Percentiles rank a stretch among this genome's conserved stretches.
Evolutionary conservation across 2,329 filamentous ascomycete genomes (phyloP).

Genomic region (Botryotinia globosa): DNA sequence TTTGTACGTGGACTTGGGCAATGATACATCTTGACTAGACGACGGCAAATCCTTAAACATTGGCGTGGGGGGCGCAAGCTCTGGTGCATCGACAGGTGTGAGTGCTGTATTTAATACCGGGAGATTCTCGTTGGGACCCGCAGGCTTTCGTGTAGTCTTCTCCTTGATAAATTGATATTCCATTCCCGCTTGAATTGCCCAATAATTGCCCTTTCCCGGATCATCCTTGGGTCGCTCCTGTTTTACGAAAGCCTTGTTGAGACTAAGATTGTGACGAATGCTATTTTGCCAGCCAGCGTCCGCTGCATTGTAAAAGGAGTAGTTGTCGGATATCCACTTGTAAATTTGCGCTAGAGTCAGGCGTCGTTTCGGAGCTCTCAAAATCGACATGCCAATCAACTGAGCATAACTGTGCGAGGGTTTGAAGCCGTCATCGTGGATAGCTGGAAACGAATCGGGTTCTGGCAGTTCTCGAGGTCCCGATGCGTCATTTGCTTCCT

Average conservation of each 20-base stretch:
- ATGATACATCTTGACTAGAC: conserved; percentile 30
- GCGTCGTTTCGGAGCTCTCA: conserved; percentile 77
- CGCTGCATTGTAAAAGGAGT: conserved; percentile 77
- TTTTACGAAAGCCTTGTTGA: conserved; percentile 96
- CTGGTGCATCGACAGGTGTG: conserved; percentile 28
- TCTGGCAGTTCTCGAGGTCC: conserved; percentile 39
- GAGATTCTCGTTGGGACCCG: conserved; percentile 53
- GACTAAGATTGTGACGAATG: conserved; percentile 93
- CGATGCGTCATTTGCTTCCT: conserved; percentile 51
- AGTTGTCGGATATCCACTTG: conserved; percentile 98
- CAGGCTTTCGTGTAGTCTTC: conserved; percentile 64
- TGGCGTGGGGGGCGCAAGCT: conserved; percentile 26
- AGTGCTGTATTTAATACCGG: conserved; percentile 33
- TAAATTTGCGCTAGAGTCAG: conserved; percentile 94
- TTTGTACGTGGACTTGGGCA: conserved; percentile 27
- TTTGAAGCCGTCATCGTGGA: conserved; percentile 84
- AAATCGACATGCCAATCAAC: conserved; percentile 94
- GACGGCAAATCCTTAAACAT: conserved; percentile 33
- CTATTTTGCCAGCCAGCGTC: conserved; percentile 98
- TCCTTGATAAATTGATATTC: conserved; percentile 89
- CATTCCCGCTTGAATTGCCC: conserved; percentile 87
- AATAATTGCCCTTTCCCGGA: conserved; percentile 96
- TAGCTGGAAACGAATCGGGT: conserved; percentile 65
- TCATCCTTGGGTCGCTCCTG: conserved; percentile 95
- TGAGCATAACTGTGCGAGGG: conserved; percentile 91